Evolutionary conservation across 2,329 filamentous ascomycete genomes (phyloP).

Genomic region (Ceratocystis cacaofunesta): DNA sequence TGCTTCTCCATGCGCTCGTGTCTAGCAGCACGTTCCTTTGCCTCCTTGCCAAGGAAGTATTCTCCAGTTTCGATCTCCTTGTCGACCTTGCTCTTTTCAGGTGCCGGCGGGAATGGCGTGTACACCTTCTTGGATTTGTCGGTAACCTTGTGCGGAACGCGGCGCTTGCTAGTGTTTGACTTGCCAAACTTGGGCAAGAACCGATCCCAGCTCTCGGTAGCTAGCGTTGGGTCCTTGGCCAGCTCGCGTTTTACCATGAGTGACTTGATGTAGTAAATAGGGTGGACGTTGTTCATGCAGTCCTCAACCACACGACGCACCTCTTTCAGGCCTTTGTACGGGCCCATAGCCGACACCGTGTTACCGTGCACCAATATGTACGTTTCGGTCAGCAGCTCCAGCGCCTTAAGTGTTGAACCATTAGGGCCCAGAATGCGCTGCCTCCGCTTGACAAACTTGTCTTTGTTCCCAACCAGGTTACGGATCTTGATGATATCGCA

Average conservation of each 20-base stretch:
- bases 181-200: slow-evolving; percentile 98
- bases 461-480: slow-evolving; percentile 80
- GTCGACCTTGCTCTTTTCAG: slow-evolving; percentile 98
- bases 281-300: slow-evolving; percentile 93
- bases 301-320: slow-evolving; percentile 80
- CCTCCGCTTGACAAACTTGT: slow-evolving; percentile 85
- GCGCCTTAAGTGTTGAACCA: slow-evolving; percentile 81
- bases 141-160: slow-evolving; percentile 67
- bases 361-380: slow-evolving; percentile 96
- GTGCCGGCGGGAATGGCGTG: slow-evolving; percentile 90
- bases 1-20: slow-evolving; percentile 74
- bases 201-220: slow-evolving; percentile 82
- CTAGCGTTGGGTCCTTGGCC: slow-evolving; percentile 74
- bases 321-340: slow-evolving; percentile 86
- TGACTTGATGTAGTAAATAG: slow-evolving; percentile 67
- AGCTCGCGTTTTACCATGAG: slow-evolving; percentile 89
- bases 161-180: slow-evolving; percentile 70
- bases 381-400: slow-evolving; percentile 79
- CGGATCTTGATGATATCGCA: slow-evolving; percentile 95
- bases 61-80: slow-evolving; percentile 95
- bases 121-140: slow-evolving; percentile 92
- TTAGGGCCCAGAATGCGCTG: slow-evolving; percentile 86
- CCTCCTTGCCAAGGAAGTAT: slow-evolving; percentile 87
- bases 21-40: slow-evolving; percentile 69
- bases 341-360: slow-evolving; percentile 82